Percentiles rank a stretch among this genome's conserved stretches.
Conservation (phyloP, 345 rosid genomes). For the Salix exigua region DNA sequence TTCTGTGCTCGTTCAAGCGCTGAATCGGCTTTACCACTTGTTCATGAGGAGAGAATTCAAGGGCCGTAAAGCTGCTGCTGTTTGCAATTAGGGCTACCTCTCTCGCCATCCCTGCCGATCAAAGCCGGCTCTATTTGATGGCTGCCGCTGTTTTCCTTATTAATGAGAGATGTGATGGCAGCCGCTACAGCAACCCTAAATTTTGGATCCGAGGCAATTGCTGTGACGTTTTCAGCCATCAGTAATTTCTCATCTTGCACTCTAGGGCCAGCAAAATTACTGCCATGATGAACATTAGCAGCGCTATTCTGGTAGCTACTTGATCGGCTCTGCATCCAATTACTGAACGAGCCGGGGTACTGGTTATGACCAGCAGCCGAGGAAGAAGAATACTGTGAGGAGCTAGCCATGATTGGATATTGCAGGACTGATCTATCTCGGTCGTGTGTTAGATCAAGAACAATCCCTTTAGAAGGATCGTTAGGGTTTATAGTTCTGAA, state of each 20-base stretch:
- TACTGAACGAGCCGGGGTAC: background rate
- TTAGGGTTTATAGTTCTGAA: slow-evolving; percentile 20
- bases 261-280: background rate
- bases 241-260: background rate
- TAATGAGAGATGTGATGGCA: slow-evolving; percentile 43
- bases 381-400: slow-evolving; percentile 12
- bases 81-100: slow-evolving; percentile 13
- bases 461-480: slow-evolving; percentile 41
- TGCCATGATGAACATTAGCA: background rate
- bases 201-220: slow-evolving; percentile 51
- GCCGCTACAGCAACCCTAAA: slow-evolving; percentile 58
- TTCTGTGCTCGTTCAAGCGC: background rate
- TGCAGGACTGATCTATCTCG: background rate
- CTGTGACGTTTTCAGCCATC: slow-evolving; percentile 26
- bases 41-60: slow-evolving; percentile 16
- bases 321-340: slow-evolving; percentile 25
- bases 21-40: slow-evolving; percentile 19
- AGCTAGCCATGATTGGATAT: slow-evolving; percentile 8
- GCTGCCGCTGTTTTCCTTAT: slow-evolving; percentile 25
- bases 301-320: slow-evolving; percentile 2
- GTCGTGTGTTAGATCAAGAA: slow-evolving; percentile 40
- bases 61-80: slow-evolving; percentile 11
- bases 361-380: slow-evolving; percentile 4
- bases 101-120: slow-evolving; percentile 12
- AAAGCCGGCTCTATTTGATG: background rate